These are phyloP conservation scores for Geoglossum cookeanum DNA, from an alignment of 2,329 filamentous ascomycete species.

Conservation along the genomic window DNA sequence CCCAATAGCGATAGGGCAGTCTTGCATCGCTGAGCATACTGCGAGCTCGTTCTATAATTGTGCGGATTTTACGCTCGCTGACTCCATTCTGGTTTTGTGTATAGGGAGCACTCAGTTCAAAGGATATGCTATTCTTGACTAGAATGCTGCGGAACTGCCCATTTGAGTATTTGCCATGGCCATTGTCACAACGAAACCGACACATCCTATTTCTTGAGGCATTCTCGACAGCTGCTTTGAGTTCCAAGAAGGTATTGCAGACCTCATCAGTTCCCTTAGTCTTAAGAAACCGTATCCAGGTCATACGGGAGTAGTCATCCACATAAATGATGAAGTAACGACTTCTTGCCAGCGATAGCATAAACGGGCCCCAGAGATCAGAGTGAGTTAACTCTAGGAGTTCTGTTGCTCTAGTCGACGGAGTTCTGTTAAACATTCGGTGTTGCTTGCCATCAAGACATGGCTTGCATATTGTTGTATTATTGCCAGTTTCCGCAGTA, in stretches of 20 bases:
- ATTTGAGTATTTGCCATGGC: neutral
- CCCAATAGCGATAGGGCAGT: neutral
- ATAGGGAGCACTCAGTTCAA: neutral
- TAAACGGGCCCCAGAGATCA: neutral
- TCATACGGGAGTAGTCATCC: neutral
- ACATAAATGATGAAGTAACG: neutral
- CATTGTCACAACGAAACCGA: neutral
- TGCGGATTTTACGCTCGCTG: neutral
- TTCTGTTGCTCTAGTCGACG: neutral
- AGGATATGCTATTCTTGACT: neutral
- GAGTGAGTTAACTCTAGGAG: neutral
- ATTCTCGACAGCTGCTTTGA: neutral
- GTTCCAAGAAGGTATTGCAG: neutral
- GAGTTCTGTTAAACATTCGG: neutral
- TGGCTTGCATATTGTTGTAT: neutral
- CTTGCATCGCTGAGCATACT: neutral
- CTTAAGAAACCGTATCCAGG: neutral
- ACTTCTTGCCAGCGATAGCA: neutral
- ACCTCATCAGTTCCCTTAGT: neutral
- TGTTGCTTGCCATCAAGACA: neutral
- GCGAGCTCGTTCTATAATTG: neutral
- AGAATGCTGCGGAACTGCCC: neutral
- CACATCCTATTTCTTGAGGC: neutral
- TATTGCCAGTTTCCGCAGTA: too few relatives aligned
- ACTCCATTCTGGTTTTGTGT: constrained; percentile 2